Percentiles rank a stretch among this genome's conserved stretches.
Conservation (phyloP, 495 filamentous ascomycete genomes). For the Aspergillus mulundensis region DNA sequence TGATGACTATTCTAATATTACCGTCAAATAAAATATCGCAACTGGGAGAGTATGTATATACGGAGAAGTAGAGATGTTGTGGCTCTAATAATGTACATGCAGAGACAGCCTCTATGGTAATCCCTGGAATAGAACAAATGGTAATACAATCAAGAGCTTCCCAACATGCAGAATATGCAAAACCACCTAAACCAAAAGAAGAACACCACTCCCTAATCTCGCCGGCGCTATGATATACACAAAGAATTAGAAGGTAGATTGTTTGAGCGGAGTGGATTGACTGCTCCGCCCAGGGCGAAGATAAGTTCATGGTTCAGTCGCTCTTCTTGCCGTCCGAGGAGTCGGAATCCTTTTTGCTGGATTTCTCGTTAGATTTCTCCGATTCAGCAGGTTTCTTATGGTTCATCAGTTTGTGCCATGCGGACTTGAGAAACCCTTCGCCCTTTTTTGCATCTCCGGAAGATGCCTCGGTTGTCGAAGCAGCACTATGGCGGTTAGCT, state of each 20-base stretch:
- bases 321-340: conserved; percentile 32
- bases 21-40: background rate
- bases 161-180: conserved; percentile 3
- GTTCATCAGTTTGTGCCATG: conserved; percentile 85
- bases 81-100: conserved; percentile 9
- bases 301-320: conserved; percentile 17
- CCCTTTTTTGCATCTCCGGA: conserved; percentile 49
- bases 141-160: conserved; percentile 1
- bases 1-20: conserved; percentile 4
- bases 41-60: conserved; percentile 4
- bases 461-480: conserved; percentile 3
- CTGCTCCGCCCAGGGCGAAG: conserved; percentile 35
- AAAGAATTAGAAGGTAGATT: conserved; percentile 34
- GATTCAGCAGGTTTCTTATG: conserved; percentile 53
- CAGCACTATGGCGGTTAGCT: background rate
- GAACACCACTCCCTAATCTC: conserved; percentile 23
- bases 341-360: conserved; percentile 31
- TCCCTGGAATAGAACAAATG: background rate
- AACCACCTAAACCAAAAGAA: conserved; percentile 1
- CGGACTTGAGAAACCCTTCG: conserved; percentile 81
- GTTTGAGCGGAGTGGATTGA: conserved; percentile 9
- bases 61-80: conserved; percentile 10
- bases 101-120: conserved; percentile 5
- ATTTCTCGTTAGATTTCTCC: conserved; percentile 24
- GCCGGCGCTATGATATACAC: conserved; percentile 45